Evolutionary conservation across 1,139 yeast genomes (phyloP).

Genomic region (Blastobotrys malaysiensis): DNA sequence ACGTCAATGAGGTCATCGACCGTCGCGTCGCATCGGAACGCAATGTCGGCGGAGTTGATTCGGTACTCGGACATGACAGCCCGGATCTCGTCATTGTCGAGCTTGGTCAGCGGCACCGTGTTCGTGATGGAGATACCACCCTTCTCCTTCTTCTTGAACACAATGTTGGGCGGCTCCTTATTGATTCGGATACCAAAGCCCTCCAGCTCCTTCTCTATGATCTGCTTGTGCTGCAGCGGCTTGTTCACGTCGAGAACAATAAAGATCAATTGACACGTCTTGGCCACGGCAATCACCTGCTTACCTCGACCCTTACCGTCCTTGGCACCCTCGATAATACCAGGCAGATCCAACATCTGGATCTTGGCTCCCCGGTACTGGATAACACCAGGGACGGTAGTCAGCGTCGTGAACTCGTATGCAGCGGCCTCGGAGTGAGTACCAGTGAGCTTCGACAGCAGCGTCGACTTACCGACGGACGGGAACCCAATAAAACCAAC

Average conservation of each 20-base stretch:
- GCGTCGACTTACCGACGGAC: constrained; percentile 88
- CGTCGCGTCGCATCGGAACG: constrained; percentile 95
- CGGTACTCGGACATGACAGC: constrained; percentile 96
- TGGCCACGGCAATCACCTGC: constrained; percentile 97
- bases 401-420: constrained; percentile 92
- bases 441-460: constrained; percentile 83
- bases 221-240: constrained; percentile 87
- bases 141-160: constrained; percentile 84
- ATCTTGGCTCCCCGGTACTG: constrained; percentile 95
- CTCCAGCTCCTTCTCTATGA: constrained; percentile 90
- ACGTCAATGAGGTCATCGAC: constrained; percentile 93
- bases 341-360: constrained; percentile 97
- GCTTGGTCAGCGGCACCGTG: constrained; percentile 85
- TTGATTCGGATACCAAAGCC: constrained; percentile 96
- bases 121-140: constrained; percentile 94
- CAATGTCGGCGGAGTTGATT: constrained; percentile 94
- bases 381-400: constrained; percentile 96
- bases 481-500: constrained; percentile 98
- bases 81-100: constrained; percentile 86
- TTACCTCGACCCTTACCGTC: constrained; percentile 99
- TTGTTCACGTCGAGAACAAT: constrained; percentile 93
- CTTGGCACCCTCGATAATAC: constrained; percentile 97
- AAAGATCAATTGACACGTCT: constrained; percentile 89
- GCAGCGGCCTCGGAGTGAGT: constrained; percentile 97
- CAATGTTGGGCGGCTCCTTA: constrained; percentile 85